A percentile compares a stretch with the other conserved stretches of the same genome.
phyloP scores from a whole-genome alignment of 148 eudicot species.

The Pharnaceum exiguum region DNA sequence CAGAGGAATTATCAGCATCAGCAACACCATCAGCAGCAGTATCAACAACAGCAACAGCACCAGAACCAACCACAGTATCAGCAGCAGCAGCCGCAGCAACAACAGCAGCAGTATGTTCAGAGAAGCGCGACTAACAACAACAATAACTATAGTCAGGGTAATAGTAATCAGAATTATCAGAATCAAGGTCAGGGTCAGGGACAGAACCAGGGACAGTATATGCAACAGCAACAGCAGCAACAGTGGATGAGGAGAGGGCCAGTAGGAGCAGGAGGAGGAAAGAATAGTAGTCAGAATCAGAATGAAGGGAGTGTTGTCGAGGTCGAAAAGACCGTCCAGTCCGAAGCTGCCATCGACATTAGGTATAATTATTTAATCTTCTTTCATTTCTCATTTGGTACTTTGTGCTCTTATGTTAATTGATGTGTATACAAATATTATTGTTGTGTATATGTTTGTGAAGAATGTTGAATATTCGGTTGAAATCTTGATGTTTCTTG shows the following conservation, averaged over 20 bases:
- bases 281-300: too few species aligned
- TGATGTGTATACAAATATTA: too few species aligned
- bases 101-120: slow-evolving; percentile 14
- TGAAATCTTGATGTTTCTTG: too few species aligned
- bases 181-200: background rate
- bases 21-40: slow-evolving; percentile 14
- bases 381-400: background rate
- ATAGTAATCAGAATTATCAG: too few species aligned
- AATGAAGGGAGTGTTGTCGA: slow-evolving; percentile 39
- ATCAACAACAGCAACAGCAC: slow-evolving; percentile 19
- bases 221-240: slow-evolving; percentile 25
- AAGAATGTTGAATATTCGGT: too few species aligned
- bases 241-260: slow-evolving; percentile 80
- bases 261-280: too few species aligned
- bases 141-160: too few species aligned
- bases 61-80: slow-evolving; percentile 12
- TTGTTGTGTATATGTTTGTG: too few species aligned
- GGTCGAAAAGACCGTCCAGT: slow-evolving; percentile 73
- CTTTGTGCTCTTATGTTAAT: too few species aligned
- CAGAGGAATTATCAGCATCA: slow-evolving; percentile 15
- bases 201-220: slow-evolving; percentile 9
- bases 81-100: slow-evolving; percentile 2
- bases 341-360: slow-evolving; percentile 57
- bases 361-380: slow-evolving; percentile 28
- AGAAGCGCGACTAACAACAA: too few species aligned